Conservation (phyloP, 768 basidiomycete species). For the Boletellus ananas region DNA sequence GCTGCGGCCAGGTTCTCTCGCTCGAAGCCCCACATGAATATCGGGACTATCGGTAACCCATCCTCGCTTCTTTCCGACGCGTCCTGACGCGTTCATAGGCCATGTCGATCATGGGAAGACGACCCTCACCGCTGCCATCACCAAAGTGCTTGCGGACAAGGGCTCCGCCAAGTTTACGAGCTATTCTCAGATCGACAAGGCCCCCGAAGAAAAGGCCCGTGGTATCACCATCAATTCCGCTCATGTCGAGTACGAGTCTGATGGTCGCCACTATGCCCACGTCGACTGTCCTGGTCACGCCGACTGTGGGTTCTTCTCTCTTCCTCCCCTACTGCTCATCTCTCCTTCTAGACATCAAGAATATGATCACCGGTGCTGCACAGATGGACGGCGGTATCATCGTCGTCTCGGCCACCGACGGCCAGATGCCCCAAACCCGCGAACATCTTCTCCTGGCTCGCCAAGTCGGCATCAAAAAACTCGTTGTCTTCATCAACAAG, state of each 20-base stretch:
- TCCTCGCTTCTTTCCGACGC: slow-evolving; percentile 7
- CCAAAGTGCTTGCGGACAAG: slow-evolving; percentile 78
- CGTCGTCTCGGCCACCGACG: slow-evolving; percentile 97
- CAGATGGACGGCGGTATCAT: slow-evolving; percentile 97
- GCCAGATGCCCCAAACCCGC: slow-evolving; percentile 99
- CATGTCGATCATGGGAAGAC: slow-evolving; percentile 99
- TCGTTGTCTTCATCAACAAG: slow-evolving; percentile 99
- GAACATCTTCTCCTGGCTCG: slow-evolving; percentile 97
- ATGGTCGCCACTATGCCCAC: slow-evolving; percentile 88
- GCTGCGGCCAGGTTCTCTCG: slow-evolving; percentile 57
- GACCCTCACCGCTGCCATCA: slow-evolving; percentile 92
- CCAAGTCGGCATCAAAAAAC: slow-evolving; percentile 95
- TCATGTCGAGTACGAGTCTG: slow-evolving; percentile 98
- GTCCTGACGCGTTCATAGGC: slow-evolving; percentile 37
- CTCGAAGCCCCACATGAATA: slow-evolving; percentile 89
- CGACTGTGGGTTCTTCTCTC: slow-evolving; percentile 60
- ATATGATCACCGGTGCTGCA: slow-evolving; percentile 99
- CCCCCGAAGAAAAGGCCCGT: slow-evolving; percentile 98
- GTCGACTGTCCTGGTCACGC: slow-evolving; percentile 98
- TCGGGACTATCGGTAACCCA: slow-evolving; percentile 78
- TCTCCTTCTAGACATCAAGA: slow-evolving; percentile 73
- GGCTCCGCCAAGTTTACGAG: slow-evolving; percentile 86
- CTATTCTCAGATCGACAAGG: slow-evolving; percentile 98
- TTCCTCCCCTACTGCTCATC: slow-evolving; percentile 2
- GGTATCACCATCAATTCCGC: slow-evolving; percentile 99